Evolutionary conservation across 2,329 filamentous ascomycete genomes (phyloP).

Genomic region (Aspergillus fumigatus): DNA sequence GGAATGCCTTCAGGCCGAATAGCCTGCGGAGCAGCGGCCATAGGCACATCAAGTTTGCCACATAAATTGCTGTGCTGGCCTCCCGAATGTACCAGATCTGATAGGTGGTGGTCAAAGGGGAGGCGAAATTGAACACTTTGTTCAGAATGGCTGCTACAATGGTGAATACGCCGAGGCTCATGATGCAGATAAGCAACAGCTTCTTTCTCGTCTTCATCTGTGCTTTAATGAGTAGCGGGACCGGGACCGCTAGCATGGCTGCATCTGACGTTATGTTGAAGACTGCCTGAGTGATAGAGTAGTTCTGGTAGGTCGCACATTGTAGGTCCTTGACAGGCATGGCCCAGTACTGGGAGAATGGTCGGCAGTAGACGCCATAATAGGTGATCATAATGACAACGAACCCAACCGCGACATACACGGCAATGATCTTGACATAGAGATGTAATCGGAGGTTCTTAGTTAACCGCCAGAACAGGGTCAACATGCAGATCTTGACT

Average conservation of each 20-base stretch:
- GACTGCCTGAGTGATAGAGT: constrained; percentile 40
- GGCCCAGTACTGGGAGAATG: constrained; percentile 48
- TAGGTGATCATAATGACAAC: constrained; percentile 48
- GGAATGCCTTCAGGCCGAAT: constrained; percentile 26
- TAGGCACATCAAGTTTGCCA: constrained; percentile 42
- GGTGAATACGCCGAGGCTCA: constrained; percentile 37
- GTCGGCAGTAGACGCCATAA: constrained; percentile 47
- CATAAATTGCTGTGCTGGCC: constrained; percentile 39
- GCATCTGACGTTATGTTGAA: constrained; percentile 44
- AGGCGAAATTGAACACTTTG: constrained; percentile 42
- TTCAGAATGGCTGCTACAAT: constrained; percentile 47
- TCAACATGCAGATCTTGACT: constrained; percentile 49
- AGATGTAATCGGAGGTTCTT: constrained; percentile 31
- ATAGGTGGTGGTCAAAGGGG: constrained; percentile 34
- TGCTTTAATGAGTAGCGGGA: constrained; percentile 33
- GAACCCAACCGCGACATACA: constrained; percentile 43
- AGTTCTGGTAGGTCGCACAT: constrained; percentile 39
- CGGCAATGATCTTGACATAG: constrained; percentile 37
- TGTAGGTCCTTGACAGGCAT: constrained; percentile 39
- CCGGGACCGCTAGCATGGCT: constrained; percentile 35
- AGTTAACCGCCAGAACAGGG: constrained; percentile 47
- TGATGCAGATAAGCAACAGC: constrained; percentile 30
- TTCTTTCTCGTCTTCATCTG: constrained; percentile 34
- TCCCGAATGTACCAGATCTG: constrained; percentile 43
- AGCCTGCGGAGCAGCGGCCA: constrained; percentile 28